Percentiles rank a stretch among this genome's conserved stretches.
Evolutionary conservation across 805 yeast genomes (phyloP).

Genomic region (Lipomyces yamadae): DNA sequence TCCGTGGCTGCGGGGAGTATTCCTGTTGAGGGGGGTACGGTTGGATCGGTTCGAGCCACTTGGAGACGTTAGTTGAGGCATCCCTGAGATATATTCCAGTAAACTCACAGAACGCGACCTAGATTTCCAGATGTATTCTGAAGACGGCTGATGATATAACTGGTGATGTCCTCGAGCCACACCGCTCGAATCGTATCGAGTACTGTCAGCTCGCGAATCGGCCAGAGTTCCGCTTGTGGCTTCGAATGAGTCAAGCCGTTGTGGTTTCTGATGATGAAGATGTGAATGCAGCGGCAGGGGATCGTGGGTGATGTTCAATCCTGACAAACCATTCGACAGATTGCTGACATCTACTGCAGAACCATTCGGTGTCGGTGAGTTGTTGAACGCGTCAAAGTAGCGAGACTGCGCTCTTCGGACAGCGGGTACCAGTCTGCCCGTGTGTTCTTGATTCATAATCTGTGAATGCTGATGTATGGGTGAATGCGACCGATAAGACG

Average conservation of each 20-base stretch:
- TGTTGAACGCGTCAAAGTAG: constrained; percentile 23
- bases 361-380: not conserved
- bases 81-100: not conserved
- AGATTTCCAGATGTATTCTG: constrained; percentile 19
- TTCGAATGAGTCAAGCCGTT: constrained; percentile 3
- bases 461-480: constrained; percentile 2
- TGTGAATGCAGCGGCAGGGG: constrained; percentile 4
- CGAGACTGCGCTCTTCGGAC: constrained; percentile 31
- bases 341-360: constrained; percentile 8
- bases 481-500: not conserved
- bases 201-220: not conserved
- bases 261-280: constrained; percentile 7
- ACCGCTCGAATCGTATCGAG: not conserved
- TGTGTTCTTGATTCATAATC: constrained; percentile 11
- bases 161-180: not conserved
- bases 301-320: constrained; percentile 8
- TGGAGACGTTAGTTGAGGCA: not conserved
- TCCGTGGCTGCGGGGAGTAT: constrained; percentile 17
- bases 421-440: not conserved
- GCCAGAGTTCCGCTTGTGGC: not conserved
- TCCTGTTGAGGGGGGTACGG: constrained; percentile 13
- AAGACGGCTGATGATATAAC: constrained; percentile 8
- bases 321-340: constrained; percentile 19
- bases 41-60: constrained; percentile 11
- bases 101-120: constrained; percentile 13